Percentiles rank a stretch among this genome's conserved stretches.
Conservation (phyloP, 129 eudicot genomes). For the Flaveria brownii region DNA sequence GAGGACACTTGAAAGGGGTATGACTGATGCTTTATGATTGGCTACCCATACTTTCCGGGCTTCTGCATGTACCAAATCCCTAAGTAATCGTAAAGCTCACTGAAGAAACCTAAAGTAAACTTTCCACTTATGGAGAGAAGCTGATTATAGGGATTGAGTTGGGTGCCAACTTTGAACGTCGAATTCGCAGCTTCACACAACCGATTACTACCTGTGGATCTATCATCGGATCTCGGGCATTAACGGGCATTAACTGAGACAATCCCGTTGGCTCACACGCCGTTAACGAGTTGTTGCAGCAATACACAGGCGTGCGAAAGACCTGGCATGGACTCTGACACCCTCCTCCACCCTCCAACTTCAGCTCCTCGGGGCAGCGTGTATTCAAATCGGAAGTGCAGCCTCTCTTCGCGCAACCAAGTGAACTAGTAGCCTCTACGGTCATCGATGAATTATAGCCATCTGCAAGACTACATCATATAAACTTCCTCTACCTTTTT, state of each 20-base stretch:
- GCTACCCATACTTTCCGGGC: conserved; percentile 43
- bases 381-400: conserved; percentile 33
- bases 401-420: conserved; percentile 34
- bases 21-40: conserved; percentile 33
- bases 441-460: conserved; percentile 47
- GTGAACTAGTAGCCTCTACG: conserved; percentile 36
- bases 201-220: conserved; percentile 20
- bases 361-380: conserved; percentile 24
- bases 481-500: neutral
- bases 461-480: conserved; percentile 32
- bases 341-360: conserved; percentile 34
- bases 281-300: conserved; percentile 24
- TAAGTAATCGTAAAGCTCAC: conserved; percentile 21
- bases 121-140: conserved; percentile 28
- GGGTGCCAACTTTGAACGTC: conserved; percentile 14
- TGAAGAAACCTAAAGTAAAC: conserved; percentile 40
- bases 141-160: conserved; percentile 4
- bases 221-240: conserved; percentile 38
- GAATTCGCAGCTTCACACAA: conserved; percentile 19
- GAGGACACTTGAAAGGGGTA: conserved; percentile 5
- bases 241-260: conserved; percentile 41
- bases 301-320: conserved; percentile 40
- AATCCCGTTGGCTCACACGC: conserved; percentile 31
- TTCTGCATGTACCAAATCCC: conserved; percentile 39
- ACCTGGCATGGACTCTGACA: conserved; percentile 41